Evolutionary conservation across 371 early-diverging fungal genomes (phyloP).

Genomic region (Ordospora colligata): DNA sequence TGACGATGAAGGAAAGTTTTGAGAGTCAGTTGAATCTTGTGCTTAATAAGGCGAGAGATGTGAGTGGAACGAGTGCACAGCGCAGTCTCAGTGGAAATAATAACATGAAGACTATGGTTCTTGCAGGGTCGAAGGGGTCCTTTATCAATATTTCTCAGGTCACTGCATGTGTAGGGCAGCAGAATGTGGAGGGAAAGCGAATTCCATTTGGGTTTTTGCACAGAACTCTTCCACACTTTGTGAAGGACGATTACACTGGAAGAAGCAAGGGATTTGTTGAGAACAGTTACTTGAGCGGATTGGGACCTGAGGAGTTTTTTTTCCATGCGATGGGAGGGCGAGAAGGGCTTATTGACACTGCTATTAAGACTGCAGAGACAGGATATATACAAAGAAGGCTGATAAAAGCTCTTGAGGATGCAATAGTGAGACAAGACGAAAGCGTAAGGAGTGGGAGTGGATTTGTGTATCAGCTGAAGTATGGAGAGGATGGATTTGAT

Average conservation of each 20-base stretch:
- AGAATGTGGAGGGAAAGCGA: conserved; percentile 95
- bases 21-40: conserved; percentile 75
- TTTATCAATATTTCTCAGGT: conserved; percentile 96
- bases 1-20: conserved; percentile 89
- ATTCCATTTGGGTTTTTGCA: conserved; percentile 92
- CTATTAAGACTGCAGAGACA: conserved; percentile 97
- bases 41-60: conserved; percentile 86
- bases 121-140: conserved; percentile 93
- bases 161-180: conserved; percentile 97
- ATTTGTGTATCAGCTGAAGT: conserved; percentile 80
- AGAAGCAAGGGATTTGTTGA: conserved; percentile 92
- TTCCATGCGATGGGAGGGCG: conserved; percentile 99
- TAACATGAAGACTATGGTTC: conserved; percentile 95
- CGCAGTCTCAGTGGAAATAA: conserved; percentile 76
- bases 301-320: conserved; percentile 94
- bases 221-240: conserved; percentile 90
- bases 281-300: conserved; percentile 89
- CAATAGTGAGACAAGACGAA: conserved; percentile 89
- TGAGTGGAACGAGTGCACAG: conserved; percentile 80
- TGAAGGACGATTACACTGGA: conserved; percentile 90
- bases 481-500: conserved; percentile 97
- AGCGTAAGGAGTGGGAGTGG: conserved; percentile 87
- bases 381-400: conserved; percentile 98
- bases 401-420: conserved; percentile 94
- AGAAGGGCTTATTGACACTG: conserved; percentile 94